A percentile compares a stretch with the other conserved stretches of the same genome.
These are phyloP conservation scores for Ogataea sp. DNA, from an alignment of 805 yeast species.

Conservation along the genomic window DNA sequence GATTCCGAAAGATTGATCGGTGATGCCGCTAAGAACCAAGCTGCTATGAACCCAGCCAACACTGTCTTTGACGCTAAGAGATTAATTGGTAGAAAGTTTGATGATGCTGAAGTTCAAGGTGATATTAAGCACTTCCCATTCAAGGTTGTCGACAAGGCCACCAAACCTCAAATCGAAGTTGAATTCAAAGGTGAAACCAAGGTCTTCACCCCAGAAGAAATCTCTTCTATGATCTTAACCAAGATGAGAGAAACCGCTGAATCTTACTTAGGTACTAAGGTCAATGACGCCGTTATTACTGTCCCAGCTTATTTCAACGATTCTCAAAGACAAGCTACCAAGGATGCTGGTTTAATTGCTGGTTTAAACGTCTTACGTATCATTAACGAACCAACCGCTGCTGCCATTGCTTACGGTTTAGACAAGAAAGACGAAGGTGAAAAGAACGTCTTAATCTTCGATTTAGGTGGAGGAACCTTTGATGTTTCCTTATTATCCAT, in stretches of 20 bases:
- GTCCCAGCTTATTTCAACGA: conserved; percentile 97
- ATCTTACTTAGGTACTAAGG: conserved; percentile 75
- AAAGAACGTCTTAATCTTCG: conserved; percentile 86
- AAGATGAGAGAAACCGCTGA: conserved; percentile 90
- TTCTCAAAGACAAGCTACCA: conserved; percentile 97
- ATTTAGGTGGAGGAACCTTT: conserved; percentile 97
- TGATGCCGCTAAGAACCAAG: conserved; percentile 96
- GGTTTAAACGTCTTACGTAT: conserved; percentile 92
- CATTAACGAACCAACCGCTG: conserved; percentile 96
- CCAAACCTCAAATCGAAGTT: conserved; percentile 80
- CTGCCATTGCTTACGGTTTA: conserved; percentile 95
- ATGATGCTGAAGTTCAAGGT: conserved; percentile 71
- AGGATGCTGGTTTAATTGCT: conserved; percentile 95
- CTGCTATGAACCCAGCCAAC: conserved; percentile 85
- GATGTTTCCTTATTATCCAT: conserved; percentile 89
- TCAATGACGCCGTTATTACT: conserved; percentile 88
- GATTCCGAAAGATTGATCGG: conserved; percentile 90
- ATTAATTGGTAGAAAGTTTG: conserved; percentile 83
- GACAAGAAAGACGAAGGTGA: conserved; percentile 70
- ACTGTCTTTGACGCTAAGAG: conserved; percentile 90
- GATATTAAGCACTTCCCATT: conserved; percentile 85
- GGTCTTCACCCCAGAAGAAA: conserved; percentile 88
- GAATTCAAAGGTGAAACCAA: conserved; percentile 80
- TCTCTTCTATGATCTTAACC: conserved; percentile 84
- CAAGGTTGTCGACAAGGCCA: conserved; percentile 62